Base-by-base conservation (phyloP, 768 basidiomycete genomes). In the Symmetrospora coprosmae region DNA sequence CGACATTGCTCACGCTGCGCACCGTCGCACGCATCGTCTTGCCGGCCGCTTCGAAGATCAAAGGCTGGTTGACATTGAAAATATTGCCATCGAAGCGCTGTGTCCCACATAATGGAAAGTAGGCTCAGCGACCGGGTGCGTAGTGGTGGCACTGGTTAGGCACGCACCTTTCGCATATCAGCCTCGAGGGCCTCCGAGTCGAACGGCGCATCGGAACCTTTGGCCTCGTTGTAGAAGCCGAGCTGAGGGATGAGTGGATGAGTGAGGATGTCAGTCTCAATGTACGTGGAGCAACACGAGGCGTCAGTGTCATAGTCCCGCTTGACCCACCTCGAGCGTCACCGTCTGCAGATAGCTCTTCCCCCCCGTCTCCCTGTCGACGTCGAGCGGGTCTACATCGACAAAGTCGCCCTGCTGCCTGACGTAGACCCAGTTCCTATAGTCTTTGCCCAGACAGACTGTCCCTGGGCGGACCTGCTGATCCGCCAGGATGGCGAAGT, bases 361-460 rank as follows among this genome's bases (percentile, higher is more conserved):
- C n/a, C 55, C 71, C 63, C 73, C 74, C 67, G 63, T 72, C 69
- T 19, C 68, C 2, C 13, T n/a, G n/a, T 70, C 68, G 28, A 72
- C 69, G n/a, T 75, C 70, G 21, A 87, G 77, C 1, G 79, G 72
- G 56, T 85, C 82, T 37, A 92, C 77, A 16, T 82, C 78, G 51
- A 86, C 84, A 14, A 76, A 69, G 69, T 94, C 90, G 0, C 88
- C 88, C 2, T 76, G 72, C 38, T 84, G 72, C 16, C 88, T 88
- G 6, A 96, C 77, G 4, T 83, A 83, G 40, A 90, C 84, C 89
- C 89, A 99, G 74, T 86, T 82, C 9, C 94, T 80, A 61, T 89
- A 86, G 61, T 81, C 73, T 23, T 80, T 77, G 28, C 85, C 84
- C 5, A 82, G 81, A n/a, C 84, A 89, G 28, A 97, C 77, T 1